phyloP scores from a whole-genome alignment of 768 basidiomycete genomes.

The Gloeophyllum trabeum region DNA sequence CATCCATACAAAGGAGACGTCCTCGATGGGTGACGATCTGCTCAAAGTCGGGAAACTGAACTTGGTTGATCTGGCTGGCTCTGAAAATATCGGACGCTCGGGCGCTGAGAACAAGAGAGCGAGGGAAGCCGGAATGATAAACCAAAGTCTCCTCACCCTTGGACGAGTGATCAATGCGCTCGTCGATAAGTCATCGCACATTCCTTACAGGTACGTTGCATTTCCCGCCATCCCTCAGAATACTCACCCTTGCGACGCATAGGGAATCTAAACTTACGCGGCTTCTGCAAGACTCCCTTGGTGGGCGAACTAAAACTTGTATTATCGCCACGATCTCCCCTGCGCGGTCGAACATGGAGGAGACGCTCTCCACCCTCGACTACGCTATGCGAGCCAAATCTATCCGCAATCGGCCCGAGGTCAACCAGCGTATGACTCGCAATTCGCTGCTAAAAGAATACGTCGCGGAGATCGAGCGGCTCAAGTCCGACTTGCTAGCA shows the following conservation, averaged over 20 bases:
- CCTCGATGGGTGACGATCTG: constrained; percentile 72
- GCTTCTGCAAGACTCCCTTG: constrained; percentile 96
- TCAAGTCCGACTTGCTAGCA: constrained; percentile 84
- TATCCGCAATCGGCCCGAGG: constrained; percentile 89
- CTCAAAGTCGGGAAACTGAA: constrained; percentile 93
- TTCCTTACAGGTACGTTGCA: constrained; percentile 74
- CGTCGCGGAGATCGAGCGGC: constrained; percentile 82
- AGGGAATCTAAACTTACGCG: constrained; percentile 98
- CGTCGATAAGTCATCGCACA: constrained; percentile 84
- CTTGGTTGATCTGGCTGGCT: constrained; percentile 93
- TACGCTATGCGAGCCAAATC: constrained; percentile 94
- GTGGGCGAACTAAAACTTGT: constrained; percentile 93
- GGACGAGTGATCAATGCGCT: constrained; percentile 94
- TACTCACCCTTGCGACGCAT: constrained; percentile 1
- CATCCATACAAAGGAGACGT: constrained; percentile 82
- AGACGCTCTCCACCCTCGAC: constrained; percentile 94
- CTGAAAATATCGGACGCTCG: constrained; percentile 92
- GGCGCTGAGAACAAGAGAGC: constrained; percentile 94
- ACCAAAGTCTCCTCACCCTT: constrained; percentile 92
- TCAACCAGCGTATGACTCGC: constrained; percentile 90
- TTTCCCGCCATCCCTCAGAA: neutral
- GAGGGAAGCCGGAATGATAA: constrained; percentile 97
- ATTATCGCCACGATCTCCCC: constrained; percentile 97
- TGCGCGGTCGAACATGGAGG: constrained; percentile 88
- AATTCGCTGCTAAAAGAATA: constrained; percentile 91